Percentiles rank a stretch among this genome's conserved stretches.
Evolutionary conservation across 1,284 basidiomycete species (phyloP).

Genomic region (Erythrobasidium hasegawianum): DNA sequence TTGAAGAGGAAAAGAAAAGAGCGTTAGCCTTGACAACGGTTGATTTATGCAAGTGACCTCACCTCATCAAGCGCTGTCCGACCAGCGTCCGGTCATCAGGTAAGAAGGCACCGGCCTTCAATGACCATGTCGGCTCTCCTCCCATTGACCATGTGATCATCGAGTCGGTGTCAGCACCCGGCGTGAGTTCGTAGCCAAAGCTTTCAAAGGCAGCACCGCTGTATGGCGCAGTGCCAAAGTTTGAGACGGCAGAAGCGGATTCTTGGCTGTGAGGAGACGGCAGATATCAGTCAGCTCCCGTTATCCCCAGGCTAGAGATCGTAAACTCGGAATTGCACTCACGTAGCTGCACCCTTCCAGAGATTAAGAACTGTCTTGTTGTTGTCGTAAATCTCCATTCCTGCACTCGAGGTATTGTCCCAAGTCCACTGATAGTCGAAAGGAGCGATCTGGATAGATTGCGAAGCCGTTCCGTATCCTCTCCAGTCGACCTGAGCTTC

Average conservation of each 20-base stretch:
- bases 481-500: constrained; percentile 57
- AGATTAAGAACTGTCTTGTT: constrained; percentile 55
- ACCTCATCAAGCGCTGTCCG: constrained; percentile 60
- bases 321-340: too few relatives aligned
- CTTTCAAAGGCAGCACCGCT: constrained; percentile 55
- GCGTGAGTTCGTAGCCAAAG: constrained; percentile 65
- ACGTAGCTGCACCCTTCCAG: constrained; percentile 21
- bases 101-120: constrained; percentile 67
- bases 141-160: constrained; percentile 77
- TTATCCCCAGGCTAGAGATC: too few relatives aligned
- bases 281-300: too few relatives aligned
- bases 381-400: constrained; percentile 54
- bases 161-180: constrained; percentile 58
- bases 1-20: too few relatives aligned
- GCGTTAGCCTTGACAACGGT: too few relatives aligned
- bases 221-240: constrained; percentile 31
- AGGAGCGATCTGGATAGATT: constrained; percentile 54
- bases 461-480: constrained; percentile 47
- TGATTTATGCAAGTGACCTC: too few relatives aligned
- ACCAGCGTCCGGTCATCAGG: constrained; percentile 66
- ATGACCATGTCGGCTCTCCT: constrained; percentile 66
- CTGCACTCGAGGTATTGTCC: constrained; percentile 53
- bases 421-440: constrained; percentile 54
- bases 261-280: constrained; percentile 39
- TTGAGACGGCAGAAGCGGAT: constrained; percentile 39